A percentile compares a stretch with the other conserved stretches of the same genome.
Conservation (phyloP, 129 eudicot species). For the Oenanthe sinensis region DNA sequence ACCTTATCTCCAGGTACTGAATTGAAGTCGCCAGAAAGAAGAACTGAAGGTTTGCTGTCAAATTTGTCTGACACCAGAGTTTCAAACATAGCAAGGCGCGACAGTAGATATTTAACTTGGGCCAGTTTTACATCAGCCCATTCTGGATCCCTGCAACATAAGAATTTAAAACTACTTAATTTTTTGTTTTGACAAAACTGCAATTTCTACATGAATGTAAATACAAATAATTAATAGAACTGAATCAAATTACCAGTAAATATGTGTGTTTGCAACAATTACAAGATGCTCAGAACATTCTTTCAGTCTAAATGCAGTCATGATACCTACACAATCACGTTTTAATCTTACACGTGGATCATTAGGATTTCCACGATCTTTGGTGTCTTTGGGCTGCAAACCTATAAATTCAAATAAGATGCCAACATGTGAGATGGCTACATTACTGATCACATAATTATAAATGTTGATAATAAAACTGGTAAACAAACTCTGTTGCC, state of each 20-base stretch:
- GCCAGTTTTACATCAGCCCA: slow-evolving; percentile 94
- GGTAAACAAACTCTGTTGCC: not conserved
- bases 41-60: slow-evolving; percentile 63
- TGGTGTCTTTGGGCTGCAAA: slow-evolving; percentile 22
- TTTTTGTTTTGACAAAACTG: not conserved
- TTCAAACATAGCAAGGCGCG: slow-evolving; percentile 54
- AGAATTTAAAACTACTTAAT: not conserved
- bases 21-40: slow-evolving; percentile 91
- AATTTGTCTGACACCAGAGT: slow-evolving; percentile 37
- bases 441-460: not conserved
- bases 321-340: slow-evolving; percentile 89
- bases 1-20: slow-evolving; percentile 94
- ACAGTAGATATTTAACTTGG: slow-evolving; percentile 70
- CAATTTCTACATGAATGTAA: not conserved
- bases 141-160: slow-evolving; percentile 70
- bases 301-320: slow-evolving; percentile 84
- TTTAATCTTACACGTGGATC: slow-evolving; percentile 81
- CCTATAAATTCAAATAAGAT: slow-evolving; percentile 20
- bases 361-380: slow-evolving; percentile 57
- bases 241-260: slow-evolving; percentile 54
- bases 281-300: slow-evolving; percentile 46
- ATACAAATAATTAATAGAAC: not conserved
- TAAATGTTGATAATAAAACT: not conserved
- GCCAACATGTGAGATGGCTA: not conserved
- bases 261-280: slow-evolving; percentile 80